A percentile compares a stretch with the other conserved stretches of the same genome.
Conservation (phyloP, 805 yeast genomes). For the Maudiozyma bulderi region DNA sequence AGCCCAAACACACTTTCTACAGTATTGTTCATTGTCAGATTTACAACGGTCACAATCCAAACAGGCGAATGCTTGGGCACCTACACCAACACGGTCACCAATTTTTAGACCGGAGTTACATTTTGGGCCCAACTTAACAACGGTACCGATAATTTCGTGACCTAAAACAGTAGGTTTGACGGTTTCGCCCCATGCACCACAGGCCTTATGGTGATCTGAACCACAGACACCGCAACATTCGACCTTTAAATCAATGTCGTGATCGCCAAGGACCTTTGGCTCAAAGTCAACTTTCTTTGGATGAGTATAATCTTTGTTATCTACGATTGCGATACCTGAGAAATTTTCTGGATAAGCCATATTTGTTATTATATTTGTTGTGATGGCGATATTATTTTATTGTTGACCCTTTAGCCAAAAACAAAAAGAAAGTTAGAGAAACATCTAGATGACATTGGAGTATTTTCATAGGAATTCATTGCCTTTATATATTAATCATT, state of each 20-base stretch:
- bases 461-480: too few relatives aligned
- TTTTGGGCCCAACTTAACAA: constrained; percentile 47
- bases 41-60: constrained; percentile 53
- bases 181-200: constrained; percentile 15
- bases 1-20: constrained; percentile 40
- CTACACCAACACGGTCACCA: constrained; percentile 75
- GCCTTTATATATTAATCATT: too few relatives aligned
- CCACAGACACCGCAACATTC: constrained; percentile 64
- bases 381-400: not conserved
- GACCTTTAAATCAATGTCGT: constrained; percentile 47
- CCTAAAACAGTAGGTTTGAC: constrained; percentile 41
- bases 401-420: too few relatives aligned
- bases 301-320: constrained; percentile 43
- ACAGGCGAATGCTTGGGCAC: constrained; percentile 60
- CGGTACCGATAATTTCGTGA: constrained; percentile 57
- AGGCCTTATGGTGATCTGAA: constrained; percentile 33
- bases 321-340: constrained; percentile 49
- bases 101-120: constrained; percentile 40
- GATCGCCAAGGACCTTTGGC: constrained; percentile 37
- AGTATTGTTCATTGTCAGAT: constrained; percentile 45
- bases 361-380: not conserved
- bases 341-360: constrained; percentile 33
- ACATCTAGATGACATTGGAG: too few relatives aligned
- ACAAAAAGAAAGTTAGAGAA: too few relatives aligned
- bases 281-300: constrained; percentile 42